Evolutionary conservation across 202 grass and related monocot genomes (phyloP).

Genomic region (Schoenoplectus tabernaemontani): DNA sequence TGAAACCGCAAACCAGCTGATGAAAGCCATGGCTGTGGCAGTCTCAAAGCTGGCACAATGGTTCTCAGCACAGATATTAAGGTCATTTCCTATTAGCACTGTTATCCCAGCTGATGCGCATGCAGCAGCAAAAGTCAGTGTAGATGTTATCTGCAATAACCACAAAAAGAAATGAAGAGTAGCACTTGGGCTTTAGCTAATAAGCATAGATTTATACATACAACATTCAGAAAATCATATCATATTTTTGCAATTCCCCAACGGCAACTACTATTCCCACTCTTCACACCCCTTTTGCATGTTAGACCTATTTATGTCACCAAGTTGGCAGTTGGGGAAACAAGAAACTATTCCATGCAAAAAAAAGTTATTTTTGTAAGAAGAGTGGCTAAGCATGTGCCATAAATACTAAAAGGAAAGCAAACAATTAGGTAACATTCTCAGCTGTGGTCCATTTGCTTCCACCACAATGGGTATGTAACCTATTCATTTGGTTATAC

Average conservation of each 20-base stretch:
- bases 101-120: conserved; percentile 94
- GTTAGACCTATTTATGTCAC: background rate
- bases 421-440: background rate
- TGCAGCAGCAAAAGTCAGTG: conserved; percentile 75
- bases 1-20: conserved; percentile 85
- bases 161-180: background rate
- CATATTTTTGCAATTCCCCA: background rate
- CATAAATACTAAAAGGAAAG: background rate
- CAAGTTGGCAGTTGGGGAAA: background rate
- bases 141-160: conserved; percentile 64
- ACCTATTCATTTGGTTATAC: background rate
- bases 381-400: background rate
- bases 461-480: background rate
- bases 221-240: background rate
- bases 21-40: conserved; percentile 84
- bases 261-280: background rate
- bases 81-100: conserved; percentile 84
- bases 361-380: background rate
- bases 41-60: conserved; percentile 84
- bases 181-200: background rate
- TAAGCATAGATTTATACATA: background rate
- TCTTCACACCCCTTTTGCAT: background rate
- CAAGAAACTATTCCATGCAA: background rate
- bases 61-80: conserved; percentile 57
- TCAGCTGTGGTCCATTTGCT: background rate